Evolutionary conservation across 2,329 filamentous ascomycete species (phyloP).

Genomic region (Neopestalotiopsis sp.): DNA sequence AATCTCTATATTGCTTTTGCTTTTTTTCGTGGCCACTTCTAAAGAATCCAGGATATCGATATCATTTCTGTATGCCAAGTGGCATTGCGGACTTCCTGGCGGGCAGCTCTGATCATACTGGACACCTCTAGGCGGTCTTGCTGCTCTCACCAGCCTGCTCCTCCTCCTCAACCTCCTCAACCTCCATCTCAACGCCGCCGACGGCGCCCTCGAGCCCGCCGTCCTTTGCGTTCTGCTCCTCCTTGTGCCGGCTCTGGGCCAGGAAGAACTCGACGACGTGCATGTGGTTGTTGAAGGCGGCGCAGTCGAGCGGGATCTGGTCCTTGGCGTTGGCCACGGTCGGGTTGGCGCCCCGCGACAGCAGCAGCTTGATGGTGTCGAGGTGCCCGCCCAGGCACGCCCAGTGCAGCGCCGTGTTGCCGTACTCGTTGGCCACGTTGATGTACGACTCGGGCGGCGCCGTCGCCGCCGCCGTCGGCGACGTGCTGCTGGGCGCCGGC

Average conservation of each 20-base stretch:
- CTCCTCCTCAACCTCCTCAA: conserved; percentile 17
- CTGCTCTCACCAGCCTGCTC: background rate
- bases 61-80: background rate
- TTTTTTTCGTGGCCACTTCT: background rate
- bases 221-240: conserved; percentile 50
- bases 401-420: conserved; percentile 95
- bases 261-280: conserved; percentile 68
- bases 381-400: conserved; percentile 89
- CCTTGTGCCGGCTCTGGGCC: conserved; percentile 50
- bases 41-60: background rate
- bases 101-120: too few species aligned
- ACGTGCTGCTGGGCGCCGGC: conserved; percentile 21
- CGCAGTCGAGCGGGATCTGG: conserved; percentile 78
- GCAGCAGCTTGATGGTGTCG: conserved; percentile 75
- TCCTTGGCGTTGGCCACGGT: conserved; percentile 82
- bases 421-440: conserved; percentile 76
- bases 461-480: conserved; percentile 33
- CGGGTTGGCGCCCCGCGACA: conserved; percentile 78
- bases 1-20: background rate
- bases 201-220: conserved; percentile 45
- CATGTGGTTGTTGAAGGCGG: conserved; percentile 71
- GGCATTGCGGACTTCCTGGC: background rate
- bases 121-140: background rate
- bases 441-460: conserved; percentile 49
- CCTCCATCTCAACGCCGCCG: conserved; percentile 34